Conservation (phyloP, 345 rosid genomes). For the Xanthoceras sorbifolium region DNA sequence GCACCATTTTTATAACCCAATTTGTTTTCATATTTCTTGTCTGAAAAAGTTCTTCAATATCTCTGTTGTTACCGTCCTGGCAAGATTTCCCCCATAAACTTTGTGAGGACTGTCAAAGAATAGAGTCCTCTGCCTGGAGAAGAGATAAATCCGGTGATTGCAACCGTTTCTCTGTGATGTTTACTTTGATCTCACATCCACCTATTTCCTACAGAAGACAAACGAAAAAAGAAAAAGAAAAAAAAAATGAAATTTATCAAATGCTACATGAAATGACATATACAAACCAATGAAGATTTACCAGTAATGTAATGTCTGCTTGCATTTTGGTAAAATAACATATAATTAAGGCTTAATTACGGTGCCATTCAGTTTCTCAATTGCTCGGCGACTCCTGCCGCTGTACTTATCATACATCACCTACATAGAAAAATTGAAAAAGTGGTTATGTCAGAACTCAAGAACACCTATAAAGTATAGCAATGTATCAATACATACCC, state of each 20-base stretch:
- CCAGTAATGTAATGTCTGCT: too few relatives aligned
- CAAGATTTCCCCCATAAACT: constrained; percentile 87
- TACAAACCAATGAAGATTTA: neutral
- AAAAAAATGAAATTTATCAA: constrained; percentile 8
- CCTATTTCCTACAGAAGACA: constrained; percentile 64
- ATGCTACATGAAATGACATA: neutral
- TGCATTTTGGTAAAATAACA: neutral
- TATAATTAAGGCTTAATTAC: constrained; percentile 42
- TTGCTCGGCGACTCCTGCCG: constrained; percentile 69
- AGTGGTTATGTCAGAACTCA: neutral
- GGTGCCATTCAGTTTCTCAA: constrained; percentile 81
- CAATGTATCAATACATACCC: neutral
- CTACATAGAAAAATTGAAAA: constrained; percentile 30
- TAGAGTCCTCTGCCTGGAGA: constrained; percentile 66
- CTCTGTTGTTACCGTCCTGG: constrained; percentile 73
- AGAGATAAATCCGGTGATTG: constrained; percentile 42
- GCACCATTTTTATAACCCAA: neutral
- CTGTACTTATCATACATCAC: constrained; percentile 87
- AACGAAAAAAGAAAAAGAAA: too few relatives aligned
- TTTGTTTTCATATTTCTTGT: neutral
- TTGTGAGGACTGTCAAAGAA: constrained; percentile 71
- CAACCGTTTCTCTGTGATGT: constrained; percentile 80
- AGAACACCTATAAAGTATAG: neutral
- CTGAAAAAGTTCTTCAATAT: constrained; percentile 59
- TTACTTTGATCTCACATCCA: constrained; percentile 82